phyloP scores from a whole-genome alignment of 306 rosid genomes.

The Inga oerstediana region DNA sequence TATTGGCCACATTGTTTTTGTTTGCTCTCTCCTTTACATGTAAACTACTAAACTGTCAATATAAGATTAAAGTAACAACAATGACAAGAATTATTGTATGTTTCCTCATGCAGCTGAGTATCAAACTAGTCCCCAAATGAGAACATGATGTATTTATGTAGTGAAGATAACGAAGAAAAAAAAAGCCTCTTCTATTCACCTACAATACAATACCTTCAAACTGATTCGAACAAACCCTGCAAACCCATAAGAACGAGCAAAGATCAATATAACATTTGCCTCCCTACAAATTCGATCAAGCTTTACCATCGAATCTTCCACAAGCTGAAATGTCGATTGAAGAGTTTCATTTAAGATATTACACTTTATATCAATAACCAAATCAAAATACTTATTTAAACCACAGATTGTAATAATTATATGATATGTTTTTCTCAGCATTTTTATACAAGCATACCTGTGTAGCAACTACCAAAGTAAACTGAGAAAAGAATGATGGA shows the following conservation, averaged over 20 bases:
- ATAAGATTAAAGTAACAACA: conserved; percentile 11
- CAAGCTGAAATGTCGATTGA: conserved; percentile 59
- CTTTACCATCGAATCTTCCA: conserved; percentile 83
- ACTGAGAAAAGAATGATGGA: conserved; percentile 91
- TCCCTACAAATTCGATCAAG: conserved; percentile 88
- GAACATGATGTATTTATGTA: conserved; percentile 6
- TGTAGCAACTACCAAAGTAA: conserved; percentile 88
- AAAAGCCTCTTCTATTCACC: conserved; percentile 1
- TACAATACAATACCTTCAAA: conserved; percentile 63
- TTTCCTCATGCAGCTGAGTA: conserved; percentile 11
- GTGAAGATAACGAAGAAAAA: neutral
- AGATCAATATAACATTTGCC: conserved; percentile 74
- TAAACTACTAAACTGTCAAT: neutral
- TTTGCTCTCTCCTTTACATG: conserved; percentile 24
- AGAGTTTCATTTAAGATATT: conserved; percentile 38
- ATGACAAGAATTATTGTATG: conserved; percentile 15
- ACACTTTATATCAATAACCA: conserved; percentile 8
- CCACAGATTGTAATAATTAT: neutral
- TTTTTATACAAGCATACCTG: conserved; percentile 58
- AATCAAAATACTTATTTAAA: neutral
- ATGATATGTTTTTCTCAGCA: conserved; percentile 11
- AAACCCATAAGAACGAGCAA: conserved; percentile 98
- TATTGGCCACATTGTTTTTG: conserved; percentile 15
- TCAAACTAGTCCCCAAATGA: conserved; percentile 19
- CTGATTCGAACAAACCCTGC: conserved; percentile 92